Evolutionary conservation across 352 stramenopile genomes (phyloP).

Genomic region (Pythium phragmiticola): DNA sequence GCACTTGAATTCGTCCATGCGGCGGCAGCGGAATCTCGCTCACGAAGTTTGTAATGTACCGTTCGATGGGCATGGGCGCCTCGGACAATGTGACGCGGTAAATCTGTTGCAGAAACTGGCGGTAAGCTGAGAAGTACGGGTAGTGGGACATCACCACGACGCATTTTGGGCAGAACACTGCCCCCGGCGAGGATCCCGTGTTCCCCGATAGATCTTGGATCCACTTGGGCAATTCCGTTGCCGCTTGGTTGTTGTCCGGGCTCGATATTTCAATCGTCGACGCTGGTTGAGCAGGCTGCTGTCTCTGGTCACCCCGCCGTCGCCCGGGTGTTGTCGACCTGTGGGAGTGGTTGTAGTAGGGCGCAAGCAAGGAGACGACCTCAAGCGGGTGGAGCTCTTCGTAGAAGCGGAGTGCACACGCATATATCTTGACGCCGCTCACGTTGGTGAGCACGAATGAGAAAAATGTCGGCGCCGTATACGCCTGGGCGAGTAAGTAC

Average conservation of each 20-base stretch:
- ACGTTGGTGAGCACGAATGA: slow-evolving; percentile 86
- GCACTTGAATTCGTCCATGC: slow-evolving; percentile 88
- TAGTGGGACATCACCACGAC: slow-evolving; percentile 94
- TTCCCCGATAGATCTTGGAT: slow-evolving; percentile 62
- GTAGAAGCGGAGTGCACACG: slow-evolving; percentile 76
- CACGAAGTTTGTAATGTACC: slow-evolving; percentile 97
- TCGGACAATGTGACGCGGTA: slow-evolving; percentile 82
- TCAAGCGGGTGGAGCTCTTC: slow-evolving; percentile 80
- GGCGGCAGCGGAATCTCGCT: slow-evolving; percentile 94
- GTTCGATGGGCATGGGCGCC: slow-evolving; percentile 93
- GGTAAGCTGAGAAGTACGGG: slow-evolving; percentile 94
- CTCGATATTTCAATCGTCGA: not conserved
- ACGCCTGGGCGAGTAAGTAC: slow-evolving; percentile 57
- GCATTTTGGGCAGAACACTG: slow-evolving; percentile 91
- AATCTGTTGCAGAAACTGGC: slow-evolving; percentile 93
- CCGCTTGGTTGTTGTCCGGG: slow-evolving; percentile 47
- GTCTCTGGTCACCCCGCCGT: slow-evolving; percentile 6
- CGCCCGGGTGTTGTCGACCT: not conserved
- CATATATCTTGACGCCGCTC: slow-evolving; percentile 79
- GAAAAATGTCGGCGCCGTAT: slow-evolving; percentile 66
- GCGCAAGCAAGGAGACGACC: slow-evolving; percentile 66
- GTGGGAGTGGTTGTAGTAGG: slow-evolving; percentile 33
- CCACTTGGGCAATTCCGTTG: slow-evolving; percentile 62
- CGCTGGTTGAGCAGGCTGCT: not conserved
- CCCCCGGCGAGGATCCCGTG: slow-evolving; percentile 41